These are phyloP conservation scores for Globisporangium cystogenes DNA, from an alignment of 352 stramenopile genomes.

Conservation along the genomic window DNA sequence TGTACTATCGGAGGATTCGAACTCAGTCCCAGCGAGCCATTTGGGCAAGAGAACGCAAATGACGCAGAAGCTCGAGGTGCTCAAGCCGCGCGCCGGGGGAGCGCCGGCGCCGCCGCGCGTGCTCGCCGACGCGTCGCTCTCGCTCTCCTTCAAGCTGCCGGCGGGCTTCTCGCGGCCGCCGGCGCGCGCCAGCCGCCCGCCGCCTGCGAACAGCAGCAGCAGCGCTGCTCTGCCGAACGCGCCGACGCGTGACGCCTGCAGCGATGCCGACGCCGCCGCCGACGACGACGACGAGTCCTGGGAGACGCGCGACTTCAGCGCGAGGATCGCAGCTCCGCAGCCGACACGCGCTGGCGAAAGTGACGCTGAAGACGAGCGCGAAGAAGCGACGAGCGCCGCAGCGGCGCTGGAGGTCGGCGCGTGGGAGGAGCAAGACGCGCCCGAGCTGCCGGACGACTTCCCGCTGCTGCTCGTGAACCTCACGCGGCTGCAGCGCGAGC, in stretches of 20 bases:
- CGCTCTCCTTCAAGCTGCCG: conserved; percentile 38
- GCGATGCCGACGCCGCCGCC: neutral
- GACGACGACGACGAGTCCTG: conserved; percentile 19
- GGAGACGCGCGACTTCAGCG: conserved; percentile 33
- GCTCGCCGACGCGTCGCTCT: conserved; percentile 35
- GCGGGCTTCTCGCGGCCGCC: conserved; percentile 14
- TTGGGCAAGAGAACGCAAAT: neutral
- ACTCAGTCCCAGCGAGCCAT: neutral
- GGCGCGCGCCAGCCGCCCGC: neutral
- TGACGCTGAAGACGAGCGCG: neutral
- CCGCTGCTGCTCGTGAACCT: conserved; percentile 65
- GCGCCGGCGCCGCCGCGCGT: conserved; percentile 17
- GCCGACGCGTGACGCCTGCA: conserved; percentile 1
- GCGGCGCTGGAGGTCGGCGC: conserved; percentile 16
- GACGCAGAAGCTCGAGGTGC: conserved; percentile 30
- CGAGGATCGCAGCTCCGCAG: neutral
- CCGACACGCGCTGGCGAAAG: neutral
- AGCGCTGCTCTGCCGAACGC: neutral
- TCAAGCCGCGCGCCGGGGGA: conserved; percentile 22
- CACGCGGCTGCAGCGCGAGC: conserved; percentile 42
- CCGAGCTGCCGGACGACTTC: conserved; percentile 60
- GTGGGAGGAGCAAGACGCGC: conserved; percentile 31
- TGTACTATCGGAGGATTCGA: neutral
- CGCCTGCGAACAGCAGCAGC: neutral
- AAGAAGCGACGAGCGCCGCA: neutral